Base-by-base conservation (phyloP, 75 land plant genomes). In the Selaginella tamariscina region DNA sequence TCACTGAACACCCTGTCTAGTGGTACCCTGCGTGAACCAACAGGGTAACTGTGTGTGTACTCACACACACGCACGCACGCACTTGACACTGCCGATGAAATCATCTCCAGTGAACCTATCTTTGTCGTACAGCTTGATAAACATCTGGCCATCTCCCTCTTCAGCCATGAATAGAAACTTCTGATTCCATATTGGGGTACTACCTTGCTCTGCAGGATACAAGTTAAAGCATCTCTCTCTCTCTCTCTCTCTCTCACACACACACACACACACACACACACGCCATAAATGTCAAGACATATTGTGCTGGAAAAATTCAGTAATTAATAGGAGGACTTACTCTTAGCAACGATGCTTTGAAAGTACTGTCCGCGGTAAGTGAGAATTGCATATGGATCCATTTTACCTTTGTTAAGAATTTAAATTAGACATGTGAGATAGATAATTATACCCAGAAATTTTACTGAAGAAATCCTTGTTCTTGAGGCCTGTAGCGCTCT, bases 151-250 rank as follows among this genome's bases (percentile, higher is more conserved):
- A 54, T 55, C 71, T 24, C 66, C 79, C 0, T 81, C 86, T 0
- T 79, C 71, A 0, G 85, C 39, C 2, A 27, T 73, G 70, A 88
- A 88, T 18, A 75, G 32, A 74, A 88, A 86, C 27, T 26, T 86
- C 84, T 88, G 82, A 55, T 88, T 88, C 92, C 92, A 88, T 22
- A 79, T 75, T 1, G 92, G 88, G 0, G 72, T 76, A 23, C 73
- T 65, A 15, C 89, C 89, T 56, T 83, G 62, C 8, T 82, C 93
- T 88, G 81, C 68, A 77, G n/a, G n/a, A 54, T 1, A 1, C 20
- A 27, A 56, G 44, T 27, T 33, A 1, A 29, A n/a, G n/a, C n/a
- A n/a, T n/a, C n/a, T n/a, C n/a, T n/a, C n/a, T n/a, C n/a, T n/a
- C n/a, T n/a, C n/a, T n/a, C n/a, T n/a, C n/a, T n/a, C n/a, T n/a